These are phyloP conservation scores for Mycosphaerella sp. DNA, from an alignment of 2,329 filamentous ascomycete species.

Conservation along the genomic window DNA sequence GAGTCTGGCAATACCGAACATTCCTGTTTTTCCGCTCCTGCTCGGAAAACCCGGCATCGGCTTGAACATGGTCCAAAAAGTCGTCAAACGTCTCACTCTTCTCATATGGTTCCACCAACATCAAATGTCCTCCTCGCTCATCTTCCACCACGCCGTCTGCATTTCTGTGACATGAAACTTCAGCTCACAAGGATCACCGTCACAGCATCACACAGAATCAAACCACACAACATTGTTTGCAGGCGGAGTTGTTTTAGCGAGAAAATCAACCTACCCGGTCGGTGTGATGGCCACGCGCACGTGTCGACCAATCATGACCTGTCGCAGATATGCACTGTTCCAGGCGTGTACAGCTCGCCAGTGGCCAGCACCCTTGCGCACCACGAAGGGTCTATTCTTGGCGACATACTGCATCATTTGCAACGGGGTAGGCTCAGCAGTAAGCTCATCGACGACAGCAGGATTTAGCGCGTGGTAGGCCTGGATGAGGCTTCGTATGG, in stretches of 20 bases:
- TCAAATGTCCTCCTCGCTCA: conserved; percentile 39
- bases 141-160: conserved; percentile 58
- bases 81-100: conserved; percentile 55
- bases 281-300: conserved; percentile 78
- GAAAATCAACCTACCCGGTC: conserved; percentile 47
- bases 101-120: conserved; percentile 68
- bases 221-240: no score
- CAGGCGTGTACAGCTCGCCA: conserved; percentile 61
- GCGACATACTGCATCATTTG: conserved; percentile 75
- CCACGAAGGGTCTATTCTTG: conserved; percentile 66
- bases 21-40: conserved; percentile 8
- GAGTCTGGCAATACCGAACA: conserved; percentile 69
- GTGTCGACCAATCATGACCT: conserved; percentile 47
- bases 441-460: conserved; percentile 53
- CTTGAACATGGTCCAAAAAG: conserved; percentile 57
- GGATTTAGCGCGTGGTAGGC: conserved; percentile 70
- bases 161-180: conserved; percentile 38
- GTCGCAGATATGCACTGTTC: conserved; percentile 54
- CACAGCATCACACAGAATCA: no score
- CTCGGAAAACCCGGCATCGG: conserved; percentile 32
- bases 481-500: conserved; percentile 46
- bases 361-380: conserved; percentile 52
- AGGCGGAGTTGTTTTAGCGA: not conserved
- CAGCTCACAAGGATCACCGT: not conserved
- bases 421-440: conserved; percentile 61